These are phyloP conservation scores for Bocquillonia castaneifolia DNA, from an alignment of 441 rosid species.

Conservation along the genomic window DNA sequence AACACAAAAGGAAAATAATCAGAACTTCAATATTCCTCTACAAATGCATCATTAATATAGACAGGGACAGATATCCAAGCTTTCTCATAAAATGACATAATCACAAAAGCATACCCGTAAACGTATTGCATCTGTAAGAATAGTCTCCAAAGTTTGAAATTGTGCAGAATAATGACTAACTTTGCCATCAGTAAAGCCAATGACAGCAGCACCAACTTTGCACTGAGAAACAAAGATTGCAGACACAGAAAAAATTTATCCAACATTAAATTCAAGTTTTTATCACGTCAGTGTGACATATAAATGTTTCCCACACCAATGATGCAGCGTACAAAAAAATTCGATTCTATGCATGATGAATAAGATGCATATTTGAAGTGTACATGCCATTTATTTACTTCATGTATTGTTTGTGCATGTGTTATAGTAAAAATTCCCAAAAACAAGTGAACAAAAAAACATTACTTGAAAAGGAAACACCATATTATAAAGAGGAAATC, in stretches of 20 bases:
- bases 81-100: slow-evolving; percentile 5
- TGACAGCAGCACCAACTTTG: slow-evolving; percentile 66
- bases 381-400: background rate
- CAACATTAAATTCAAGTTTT: background rate
- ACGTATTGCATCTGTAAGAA: slow-evolving; percentile 71
- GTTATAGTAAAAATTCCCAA: background rate
- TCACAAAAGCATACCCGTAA: slow-evolving; percentile 59
- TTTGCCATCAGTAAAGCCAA: slow-evolving; percentile 44
- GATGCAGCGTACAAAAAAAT: too few relatives aligned
- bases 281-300: background rate
- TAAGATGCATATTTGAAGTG: background rate
- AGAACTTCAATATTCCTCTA: slow-evolving; percentile 12
- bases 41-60: slow-evolving; percentile 7
- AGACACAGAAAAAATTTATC: slow-evolving; percentile 21
- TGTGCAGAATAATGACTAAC: slow-evolving; percentile 37
- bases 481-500: slow-evolving; percentile 18
- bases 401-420: too few relatives aligned
- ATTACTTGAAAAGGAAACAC: background rate
- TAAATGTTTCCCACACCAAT: background rate
- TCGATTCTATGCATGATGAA: background rate
- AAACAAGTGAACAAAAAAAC: background rate
- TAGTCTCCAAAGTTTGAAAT: slow-evolving; percentile 38
- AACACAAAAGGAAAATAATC: slow-evolving; percentile 4
- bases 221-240: slow-evolving; percentile 52
- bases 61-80: slow-evolving; percentile 10